These are phyloP conservation scores for Pachyrhizus erosus DNA, from an alignment of 306 rosid genomes.

Conservation along the genomic window DNA sequence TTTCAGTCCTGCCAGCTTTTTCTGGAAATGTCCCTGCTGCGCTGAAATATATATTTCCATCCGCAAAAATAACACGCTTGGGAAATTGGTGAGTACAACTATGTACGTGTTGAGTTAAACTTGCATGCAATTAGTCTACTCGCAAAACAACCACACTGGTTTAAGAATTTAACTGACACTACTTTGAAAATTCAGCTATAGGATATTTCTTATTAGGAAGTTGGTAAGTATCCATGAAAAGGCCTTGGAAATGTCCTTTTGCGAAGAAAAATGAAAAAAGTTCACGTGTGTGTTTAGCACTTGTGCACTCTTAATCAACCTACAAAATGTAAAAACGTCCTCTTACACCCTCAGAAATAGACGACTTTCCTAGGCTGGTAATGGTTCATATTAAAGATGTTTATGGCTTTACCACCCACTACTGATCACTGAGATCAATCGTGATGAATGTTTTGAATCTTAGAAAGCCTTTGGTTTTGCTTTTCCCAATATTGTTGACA, in stretches of 20 bases:
- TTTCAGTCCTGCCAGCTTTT: conserved; percentile 91
- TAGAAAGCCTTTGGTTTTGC: conserved; percentile 19
- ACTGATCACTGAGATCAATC: background rate
- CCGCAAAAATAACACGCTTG: conserved; percentile 88
- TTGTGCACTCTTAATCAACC: background rate
- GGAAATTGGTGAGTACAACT: conserved; percentile 76
- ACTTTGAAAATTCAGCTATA: conserved; percentile 1
- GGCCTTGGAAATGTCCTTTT: background rate
- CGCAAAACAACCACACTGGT: background rate
- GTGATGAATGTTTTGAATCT: background rate
- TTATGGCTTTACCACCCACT: background rate
- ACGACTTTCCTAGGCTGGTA: conserved; percentile 7
- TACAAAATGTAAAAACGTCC: conserved; percentile 7
- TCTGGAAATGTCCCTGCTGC: conserved; percentile 95
- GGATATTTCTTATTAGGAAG: conserved; percentile 21
- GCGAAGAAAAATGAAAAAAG: background rate
- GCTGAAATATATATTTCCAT: conserved; percentile 69
- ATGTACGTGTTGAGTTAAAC: conserved; percentile 28
- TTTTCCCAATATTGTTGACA: conserved; percentile 15
- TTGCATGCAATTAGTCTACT: conserved; percentile 2
- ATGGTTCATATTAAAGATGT: background rate
- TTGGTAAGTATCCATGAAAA: background rate
- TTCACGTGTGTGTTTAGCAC: conserved; percentile 14
- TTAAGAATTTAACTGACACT: background rate
- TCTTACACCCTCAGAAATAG: conserved; percentile 18